phyloP scores from a whole-genome alignment of 257 asterid genomes.

The Nicotiana otophora region DNA sequence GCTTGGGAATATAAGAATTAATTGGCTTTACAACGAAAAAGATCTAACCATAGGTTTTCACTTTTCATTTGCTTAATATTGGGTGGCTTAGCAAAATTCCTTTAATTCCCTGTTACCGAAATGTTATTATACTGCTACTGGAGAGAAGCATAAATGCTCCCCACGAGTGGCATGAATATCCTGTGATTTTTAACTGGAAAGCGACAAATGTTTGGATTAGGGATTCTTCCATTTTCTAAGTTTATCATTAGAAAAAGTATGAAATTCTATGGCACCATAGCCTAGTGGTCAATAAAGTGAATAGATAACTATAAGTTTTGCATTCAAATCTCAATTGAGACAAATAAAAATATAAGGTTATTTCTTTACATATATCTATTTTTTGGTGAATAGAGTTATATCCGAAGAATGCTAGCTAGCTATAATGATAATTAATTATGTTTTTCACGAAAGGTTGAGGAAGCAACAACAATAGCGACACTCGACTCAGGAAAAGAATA shows the following conservation, averaged over 20 bases:
- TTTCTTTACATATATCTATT: too few relatives aligned
- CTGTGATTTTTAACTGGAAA: conserved; percentile 3
- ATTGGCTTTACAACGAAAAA: conserved; percentile 3
- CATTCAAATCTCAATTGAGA: too few relatives aligned
- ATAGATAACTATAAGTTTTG: too few relatives aligned
- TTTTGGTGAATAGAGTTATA: background rate
- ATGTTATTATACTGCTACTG: background rate
- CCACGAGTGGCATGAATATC: conserved; percentile 20
- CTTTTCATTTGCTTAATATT: background rate
- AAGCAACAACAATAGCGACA: too few relatives aligned
- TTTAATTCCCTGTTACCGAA: background rate
- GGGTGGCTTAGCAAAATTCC: background rate
- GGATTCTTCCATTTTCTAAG: conserved; percentile 2
- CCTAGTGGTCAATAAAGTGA: too few relatives aligned
- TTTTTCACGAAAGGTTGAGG: too few relatives aligned
- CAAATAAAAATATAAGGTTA: too few relatives aligned
- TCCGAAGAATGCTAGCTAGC: background rate
- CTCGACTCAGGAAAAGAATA: too few relatives aligned
- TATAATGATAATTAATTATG: background rate
- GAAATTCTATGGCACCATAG: background rate
- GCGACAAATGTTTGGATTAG: conserved; percentile 10
- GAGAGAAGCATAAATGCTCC: conserved; percentile 38
- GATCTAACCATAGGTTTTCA: background rate
- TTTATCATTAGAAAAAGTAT: background rate
- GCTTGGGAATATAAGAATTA: conserved; percentile 16